Evolutionary conservation across 306 rosid species (phyloP).

Genomic region (Trifolium fragiferum): DNA sequence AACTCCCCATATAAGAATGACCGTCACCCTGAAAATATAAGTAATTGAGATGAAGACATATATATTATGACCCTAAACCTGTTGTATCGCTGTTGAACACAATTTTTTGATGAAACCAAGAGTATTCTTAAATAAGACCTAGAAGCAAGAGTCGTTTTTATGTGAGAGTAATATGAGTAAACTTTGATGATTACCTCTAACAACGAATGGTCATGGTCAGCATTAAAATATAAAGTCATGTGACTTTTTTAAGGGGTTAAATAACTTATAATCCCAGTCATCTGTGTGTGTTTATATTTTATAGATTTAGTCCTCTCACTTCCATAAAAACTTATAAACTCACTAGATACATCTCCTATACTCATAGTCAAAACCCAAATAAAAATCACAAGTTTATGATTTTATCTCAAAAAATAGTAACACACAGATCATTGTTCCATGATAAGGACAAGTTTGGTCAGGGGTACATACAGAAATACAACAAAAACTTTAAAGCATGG

Average conservation of each 20-base stretch:
- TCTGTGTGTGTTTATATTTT: not conserved
- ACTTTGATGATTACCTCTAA: not conserved
- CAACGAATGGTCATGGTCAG: not conserved
- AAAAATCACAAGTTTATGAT: slow-evolving; percentile 29
- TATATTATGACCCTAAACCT: slow-evolving; percentile 1
- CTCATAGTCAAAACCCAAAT: not conserved
- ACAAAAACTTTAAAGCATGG: slow-evolving; percentile 23
- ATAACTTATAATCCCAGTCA: not conserved
- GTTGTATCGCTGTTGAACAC: not conserved
- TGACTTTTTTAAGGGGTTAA: slow-evolving; percentile 2
- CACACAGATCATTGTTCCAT: slow-evolving; percentile 14
- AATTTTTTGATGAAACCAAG: slow-evolving; percentile 1
- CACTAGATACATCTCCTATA: not conserved
- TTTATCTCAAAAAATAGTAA: slow-evolving; percentile 16
- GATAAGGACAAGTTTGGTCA: slow-evolving; percentile 11
- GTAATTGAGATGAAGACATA: slow-evolving; percentile 10
- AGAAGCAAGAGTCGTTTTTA: not conserved
- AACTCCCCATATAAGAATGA: slow-evolving; percentile 18
- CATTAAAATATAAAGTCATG: not conserved
- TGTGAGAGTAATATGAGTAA: not conserved
- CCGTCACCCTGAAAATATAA: slow-evolving; percentile 17
- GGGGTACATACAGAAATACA: slow-evolving; percentile 3
- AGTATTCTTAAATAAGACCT: not conserved
- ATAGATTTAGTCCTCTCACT: not conserved
- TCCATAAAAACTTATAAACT: slow-evolving; percentile 1